Evolutionary conservation across 352 stramenopile genomes (phyloP), one percentile per base, ranked within the genome.

Genomic region (Phytophthora boehmeriae): DNA sequence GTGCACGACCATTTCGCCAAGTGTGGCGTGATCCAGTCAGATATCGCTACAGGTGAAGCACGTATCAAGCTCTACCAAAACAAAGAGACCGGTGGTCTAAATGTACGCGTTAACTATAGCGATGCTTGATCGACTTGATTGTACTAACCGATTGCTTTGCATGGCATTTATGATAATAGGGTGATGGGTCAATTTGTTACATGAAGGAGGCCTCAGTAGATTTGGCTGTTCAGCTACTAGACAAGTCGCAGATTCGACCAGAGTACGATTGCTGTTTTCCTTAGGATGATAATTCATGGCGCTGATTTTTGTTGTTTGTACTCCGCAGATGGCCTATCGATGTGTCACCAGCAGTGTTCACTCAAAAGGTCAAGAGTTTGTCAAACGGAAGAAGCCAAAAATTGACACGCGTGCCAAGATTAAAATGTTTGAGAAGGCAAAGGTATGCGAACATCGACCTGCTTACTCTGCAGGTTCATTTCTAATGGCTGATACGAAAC

Each of bases 1-100:
- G 74, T 99, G 5, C 75, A 87, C 23, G 77, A 93, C 35, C 92
- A 98, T 64, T 99, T 99, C 77, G 80, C 71, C 49, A 98, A 98
- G 65, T 97, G 87, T 36, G 96, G 96, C 8, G 89, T 99, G 30
- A 87, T 99, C 44, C 96, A 98, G 68, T 83, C 96, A 20, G 96
- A 98, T 77, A 92, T 98, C 46, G 77, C 90, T 38, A 97, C 90
- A 13, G 80, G 97, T 44, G 78, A 95, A 50, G 96, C 95, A 8
- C 97, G 97, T 49, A 97, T 99, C 60, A 99, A 99, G 64, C 69
- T 99, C 4, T 99, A 99, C 73, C 56, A 82, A 45, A 81, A 95
- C 71, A 95, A 96, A 57, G 75, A 94, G 28, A 78, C 77, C 28
- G 92, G 88, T 10, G 73, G 83, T 3, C 66, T 97, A 10, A 99